phyloP scores from a whole-genome alignment of 208 protist species.

The Acanthamoeba sp. region DNA sequence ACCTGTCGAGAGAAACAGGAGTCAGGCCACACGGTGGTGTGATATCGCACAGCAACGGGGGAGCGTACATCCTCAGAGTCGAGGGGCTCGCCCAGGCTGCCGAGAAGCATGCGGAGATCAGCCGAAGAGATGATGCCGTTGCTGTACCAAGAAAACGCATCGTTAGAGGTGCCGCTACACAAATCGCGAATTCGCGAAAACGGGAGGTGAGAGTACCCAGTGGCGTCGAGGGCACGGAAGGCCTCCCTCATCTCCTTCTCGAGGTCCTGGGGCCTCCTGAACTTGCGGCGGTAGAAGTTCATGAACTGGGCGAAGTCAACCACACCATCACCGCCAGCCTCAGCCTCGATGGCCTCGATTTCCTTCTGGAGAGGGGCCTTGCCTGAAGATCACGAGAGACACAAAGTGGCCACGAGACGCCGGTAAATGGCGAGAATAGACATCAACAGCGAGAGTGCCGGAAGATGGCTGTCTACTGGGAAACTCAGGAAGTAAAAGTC shows the following conservation, averaged over 20 bases:
- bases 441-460: no score
- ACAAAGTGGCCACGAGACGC: no score
- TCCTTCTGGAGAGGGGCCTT: constrained; percentile 21
- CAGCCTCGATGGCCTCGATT: not conserved
- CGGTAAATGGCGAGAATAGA: no score
- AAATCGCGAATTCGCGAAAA: not conserved
- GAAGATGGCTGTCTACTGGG: no score
- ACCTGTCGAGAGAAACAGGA: not conserved
- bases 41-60: not conserved
- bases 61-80: not conserved
- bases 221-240: constrained; percentile 45
- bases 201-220: not conserved
- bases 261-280: constrained; percentile 54
- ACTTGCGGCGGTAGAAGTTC: constrained; percentile 44
- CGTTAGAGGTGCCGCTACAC: not conserved
- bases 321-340: not conserved
- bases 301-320: not conserved
- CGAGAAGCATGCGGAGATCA: constrained; percentile 34
- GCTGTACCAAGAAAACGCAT: not conserved
- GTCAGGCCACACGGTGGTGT: not conserved
- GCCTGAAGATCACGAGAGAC: not conserved
- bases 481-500: no score
- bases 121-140: constrained; percentile 18
- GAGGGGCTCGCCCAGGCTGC: constrained; percentile 27
- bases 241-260: constrained; percentile 60